Conservation (phyloP, 1,139 yeast genomes). For the Blastobotrys apis region DNA sequence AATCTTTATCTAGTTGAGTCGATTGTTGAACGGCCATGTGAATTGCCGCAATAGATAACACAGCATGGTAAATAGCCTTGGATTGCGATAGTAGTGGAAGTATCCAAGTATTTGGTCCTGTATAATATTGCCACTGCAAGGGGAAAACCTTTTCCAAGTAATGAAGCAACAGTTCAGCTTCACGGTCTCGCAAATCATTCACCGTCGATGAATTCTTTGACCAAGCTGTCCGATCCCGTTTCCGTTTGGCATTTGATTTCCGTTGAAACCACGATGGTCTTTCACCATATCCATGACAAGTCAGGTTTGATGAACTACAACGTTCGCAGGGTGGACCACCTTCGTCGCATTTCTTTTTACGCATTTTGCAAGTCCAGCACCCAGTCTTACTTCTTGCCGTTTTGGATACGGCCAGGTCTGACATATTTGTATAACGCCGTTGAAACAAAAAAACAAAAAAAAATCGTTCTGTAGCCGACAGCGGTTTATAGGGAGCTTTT, state of each 20-base stretch:
- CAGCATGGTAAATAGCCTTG: constrained; percentile 2
- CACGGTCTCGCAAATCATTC: not conserved
- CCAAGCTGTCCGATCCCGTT: not conserved
- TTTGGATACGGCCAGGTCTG: no score
- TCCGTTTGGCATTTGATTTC: not conserved
- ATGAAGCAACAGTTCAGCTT: constrained; percentile 1
- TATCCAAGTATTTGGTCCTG: constrained; percentile 1
- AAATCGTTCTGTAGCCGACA: no score
- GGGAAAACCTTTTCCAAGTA: constrained; percentile 4
- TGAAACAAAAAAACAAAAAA: no score
- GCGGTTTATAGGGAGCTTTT: no score
- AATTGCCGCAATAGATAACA: constrained; percentile 1
- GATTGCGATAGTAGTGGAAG: constrained; percentile 2
- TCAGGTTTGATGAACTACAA: not conserved
- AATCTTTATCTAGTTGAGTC: not conserved
- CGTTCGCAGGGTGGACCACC: not conserved
- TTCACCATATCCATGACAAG: not conserved
- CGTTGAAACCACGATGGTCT: not conserved
- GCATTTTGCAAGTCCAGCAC: constrained; percentile 5
- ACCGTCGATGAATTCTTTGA: no score
- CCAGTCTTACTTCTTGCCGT: not conserved
- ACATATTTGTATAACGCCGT: no score
- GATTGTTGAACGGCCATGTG: not conserved
- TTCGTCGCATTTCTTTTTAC: constrained; percentile 5
- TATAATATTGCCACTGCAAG: constrained; percentile 1